phyloP scores from a whole-genome alignment of 257 asterid genomes.

The Leonotis leonurus region DNA sequence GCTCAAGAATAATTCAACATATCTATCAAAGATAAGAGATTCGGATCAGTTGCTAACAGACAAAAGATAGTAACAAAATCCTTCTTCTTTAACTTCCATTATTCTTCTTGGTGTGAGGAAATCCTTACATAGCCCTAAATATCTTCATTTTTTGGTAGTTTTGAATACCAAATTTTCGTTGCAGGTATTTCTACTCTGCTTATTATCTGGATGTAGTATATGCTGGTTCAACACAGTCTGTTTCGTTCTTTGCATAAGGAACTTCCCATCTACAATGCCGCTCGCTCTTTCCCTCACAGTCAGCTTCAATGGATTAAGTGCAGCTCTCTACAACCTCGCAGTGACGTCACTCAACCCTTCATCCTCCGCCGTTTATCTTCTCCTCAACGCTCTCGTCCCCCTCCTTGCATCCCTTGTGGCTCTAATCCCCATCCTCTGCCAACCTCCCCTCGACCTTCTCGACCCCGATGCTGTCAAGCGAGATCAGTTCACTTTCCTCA shows the following conservation, averaged over 20 bases:
- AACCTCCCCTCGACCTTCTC: constrained; percentile 34
- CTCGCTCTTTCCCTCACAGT: constrained; percentile 82
- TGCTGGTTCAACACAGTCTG: constrained; percentile 96
- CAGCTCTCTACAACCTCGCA: constrained; percentile 78
- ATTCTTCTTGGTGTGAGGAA: too few relatives aligned
- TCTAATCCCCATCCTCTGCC: constrained; percentile 60
- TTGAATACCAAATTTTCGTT: background rate
- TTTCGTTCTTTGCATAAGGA: constrained; percentile 77
- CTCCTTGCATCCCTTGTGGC: constrained; percentile 46
- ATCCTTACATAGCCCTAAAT: too few relatives aligned
- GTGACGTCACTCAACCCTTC: constrained; percentile 51
- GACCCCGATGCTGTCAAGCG: constrained; percentile 34
- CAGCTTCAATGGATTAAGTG: constrained; percentile 85
- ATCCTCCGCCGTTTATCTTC: constrained; percentile 54
- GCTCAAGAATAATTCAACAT: too few relatives aligned
- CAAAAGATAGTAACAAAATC: too few relatives aligned
- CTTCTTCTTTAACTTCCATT: too few relatives aligned
- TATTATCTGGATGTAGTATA: constrained; percentile 81
- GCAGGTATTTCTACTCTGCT: constrained; percentile 73
- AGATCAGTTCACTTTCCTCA: constrained; percentile 53
- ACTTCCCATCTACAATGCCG: constrained; percentile 65
- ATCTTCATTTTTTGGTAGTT: too few relatives aligned
- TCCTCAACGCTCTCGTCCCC: constrained; percentile 72
- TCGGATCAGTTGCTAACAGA: too few relatives aligned
- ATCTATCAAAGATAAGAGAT: too few relatives aligned